A percentile compares a stretch with the other conserved stretches of the same genome.
Conservation (phyloP, 805 yeast species). For the Myxozyma neotropica region DNA sequence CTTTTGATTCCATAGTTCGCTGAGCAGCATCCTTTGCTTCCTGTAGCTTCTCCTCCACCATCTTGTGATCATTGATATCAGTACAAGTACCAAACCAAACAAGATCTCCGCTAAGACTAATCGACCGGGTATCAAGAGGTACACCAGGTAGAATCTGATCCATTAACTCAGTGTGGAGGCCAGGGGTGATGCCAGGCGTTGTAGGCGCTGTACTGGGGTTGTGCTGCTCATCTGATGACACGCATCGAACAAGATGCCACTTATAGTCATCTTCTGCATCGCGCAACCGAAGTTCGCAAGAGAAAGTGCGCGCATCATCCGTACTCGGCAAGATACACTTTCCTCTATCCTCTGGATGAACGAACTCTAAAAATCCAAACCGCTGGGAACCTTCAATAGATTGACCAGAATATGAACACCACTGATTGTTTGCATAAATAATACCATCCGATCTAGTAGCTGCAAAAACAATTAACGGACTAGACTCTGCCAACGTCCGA, state of each 20-base stretch:
- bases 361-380: constrained; percentile 38
- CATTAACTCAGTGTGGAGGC: not conserved
- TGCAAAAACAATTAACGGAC: constrained; percentile 42
- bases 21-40: constrained; percentile 45
- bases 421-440: constrained; percentile 41
- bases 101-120: constrained; percentile 12
- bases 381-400: constrained; percentile 36
- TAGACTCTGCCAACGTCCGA: constrained; percentile 40
- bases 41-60: constrained; percentile 41
- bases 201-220: not conserved
- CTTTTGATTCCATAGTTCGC: constrained; percentile 44
- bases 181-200: not conserved
- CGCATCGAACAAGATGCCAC: constrained; percentile 41
- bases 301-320: constrained; percentile 12
- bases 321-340: constrained; percentile 34
- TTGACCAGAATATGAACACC: constrained; percentile 41
- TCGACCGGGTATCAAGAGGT: not conserved
- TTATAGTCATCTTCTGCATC: constrained; percentile 38
- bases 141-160: not conserved
- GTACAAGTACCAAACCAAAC: constrained; percentile 44
- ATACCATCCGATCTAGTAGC: constrained; percentile 38
- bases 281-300: constrained; percentile 38
- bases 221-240: constrained; percentile 25
- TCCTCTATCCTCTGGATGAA: constrained; percentile 42
- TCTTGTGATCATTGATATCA: constrained; percentile 43